Base-by-base conservation (phyloP, 2,329 filamentous ascomycete genomes). In the Botrytis cinerea region DNA sequence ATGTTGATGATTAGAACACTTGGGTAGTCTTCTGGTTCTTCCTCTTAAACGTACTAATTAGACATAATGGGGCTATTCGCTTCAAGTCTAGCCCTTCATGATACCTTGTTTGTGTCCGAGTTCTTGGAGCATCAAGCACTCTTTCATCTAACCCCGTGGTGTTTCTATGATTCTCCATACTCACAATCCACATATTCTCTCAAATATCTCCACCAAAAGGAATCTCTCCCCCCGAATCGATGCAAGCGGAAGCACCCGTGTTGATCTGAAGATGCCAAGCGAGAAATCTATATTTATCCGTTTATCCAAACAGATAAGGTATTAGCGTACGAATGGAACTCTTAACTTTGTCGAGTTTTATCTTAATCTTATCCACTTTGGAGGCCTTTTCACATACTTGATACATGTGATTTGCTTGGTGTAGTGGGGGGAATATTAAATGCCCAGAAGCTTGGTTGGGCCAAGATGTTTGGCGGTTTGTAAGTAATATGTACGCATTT, bases 251-350 rank as follows among this genome's bases (percentile, higher is more conserved):
- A 32, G 28, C 45, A 51, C 22, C 45, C 63, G 63, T 46, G 32
- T 35, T 51, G 46, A 67, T 67, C 32, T 57, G 51, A 57, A 28
- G n/a, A 45, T 51, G 63, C 63, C 63, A 67, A 67, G 63, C 25
- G 32, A 51, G 45, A 28, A 51, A 38, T 51, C 46, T 67, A 67
- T 20, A 38, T 51, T 67, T 51, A 67, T 40, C 22, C 22, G n/a
- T 67, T 51, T 67, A 51, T 38, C 63, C 63, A 67, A 67, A 51
- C 45, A 51, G 63, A 51, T 67, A 67, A 67, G 32, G 25, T 67
- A 67, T 67, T 51, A 35, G 45, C 46, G 28, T 25, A 6, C 32
- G 63, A 38, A 28, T 67, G 18, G 25, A 51, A 54, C 48, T 25
- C 14, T 54, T 54, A 54, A 54, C 48, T 54, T 54, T 54, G 25